Evolutionary conservation across 2,329 filamentous ascomycete genomes (phyloP), one percentile per base, ranked within the genome.

Genomic region (Clonostachys solani): DNA sequence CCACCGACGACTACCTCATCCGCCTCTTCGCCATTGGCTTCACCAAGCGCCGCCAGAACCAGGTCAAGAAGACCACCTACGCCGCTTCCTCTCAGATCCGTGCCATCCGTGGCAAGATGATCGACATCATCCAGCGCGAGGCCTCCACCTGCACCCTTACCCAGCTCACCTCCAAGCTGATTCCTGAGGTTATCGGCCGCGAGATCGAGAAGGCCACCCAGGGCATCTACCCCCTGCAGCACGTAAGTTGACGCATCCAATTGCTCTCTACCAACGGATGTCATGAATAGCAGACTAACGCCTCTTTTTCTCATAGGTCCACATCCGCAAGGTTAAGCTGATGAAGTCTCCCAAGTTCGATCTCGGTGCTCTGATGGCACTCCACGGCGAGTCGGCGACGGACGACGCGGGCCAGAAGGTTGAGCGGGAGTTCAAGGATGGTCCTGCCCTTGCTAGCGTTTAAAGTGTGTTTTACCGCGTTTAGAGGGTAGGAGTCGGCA

Each of bases 11-110:
- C 78, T 97, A 99, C 83, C 92, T 97, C 72, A 84, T 99, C 77
- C 90, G 94, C 67, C 86, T 99, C 63, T 99, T 99, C 81, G 90
- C 90, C 73, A 99, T 99, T 63, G 94, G 89, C 64, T 99, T 99
- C 84, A 99, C 94, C 77, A 97, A 97, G 88, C 84, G 91, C 75
- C 87, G 94, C 69, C 91, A 90, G 64, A 99, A 97, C 83, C 94
- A 99, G 84, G 92, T 99, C 83, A 96, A 96, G 89, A 99, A 97
- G 89, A 99, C 94, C 66, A 99, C 94, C 71, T 99, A 99, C 71
- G 94, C 94, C 62, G 87, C 87, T 58, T 91, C 90, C 57, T 97
- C 94, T 57, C 94, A 99, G 80, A 97, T 97, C 75, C 88, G 92
- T 60, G 86, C 88, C 62, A 99, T 99, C 75, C 89, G 94, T 76